Evolutionary conservation across 2,329 filamentous ascomycete genomes (phyloP).

Genomic region (Orbilia ellipsospora): DNA sequence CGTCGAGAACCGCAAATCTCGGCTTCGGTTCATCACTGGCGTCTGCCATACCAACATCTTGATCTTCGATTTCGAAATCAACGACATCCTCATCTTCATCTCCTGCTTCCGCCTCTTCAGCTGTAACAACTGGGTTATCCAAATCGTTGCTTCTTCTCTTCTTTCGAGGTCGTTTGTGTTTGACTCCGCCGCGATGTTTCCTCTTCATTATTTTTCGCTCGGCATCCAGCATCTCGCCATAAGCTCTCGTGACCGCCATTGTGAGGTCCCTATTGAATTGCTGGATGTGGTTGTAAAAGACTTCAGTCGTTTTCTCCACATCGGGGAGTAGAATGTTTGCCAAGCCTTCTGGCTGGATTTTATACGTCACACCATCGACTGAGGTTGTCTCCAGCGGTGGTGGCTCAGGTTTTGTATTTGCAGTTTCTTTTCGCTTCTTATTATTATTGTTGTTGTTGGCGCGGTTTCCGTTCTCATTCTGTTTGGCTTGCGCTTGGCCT

Average conservation of each 20-base stretch:
- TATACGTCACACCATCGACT: slow-evolving; percentile 29
- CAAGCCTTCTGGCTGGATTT: slow-evolving; percentile 46
- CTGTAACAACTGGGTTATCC: slow-evolving; percentile 60
- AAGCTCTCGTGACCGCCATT: slow-evolving; percentile 89
- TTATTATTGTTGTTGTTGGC: not conserved
- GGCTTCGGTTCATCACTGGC: slow-evolving; percentile 19
- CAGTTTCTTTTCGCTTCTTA: slow-evolving; percentile 14
- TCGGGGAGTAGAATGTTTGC: slow-evolving; percentile 35
- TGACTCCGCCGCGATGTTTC: slow-evolving; percentile 61
- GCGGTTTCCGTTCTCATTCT: not conserved
- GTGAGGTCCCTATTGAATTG: slow-evolving; percentile 98
- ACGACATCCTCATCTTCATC: slow-evolving; percentile 56
- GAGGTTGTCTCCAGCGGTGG: slow-evolving; percentile 28
- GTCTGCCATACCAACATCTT: slow-evolving; percentile 45
- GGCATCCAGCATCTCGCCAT: slow-evolving; percentile 75
- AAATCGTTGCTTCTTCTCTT: slow-evolving; percentile 65
- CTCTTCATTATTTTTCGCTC: slow-evolving; percentile 64
- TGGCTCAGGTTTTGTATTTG: not conserved
- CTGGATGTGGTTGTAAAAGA: slow-evolving; percentile 99
- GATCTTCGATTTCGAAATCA: slow-evolving; percentile 21
- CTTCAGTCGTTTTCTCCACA: slow-evolving; percentile 66
- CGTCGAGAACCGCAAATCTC: slow-evolving; percentile 87
- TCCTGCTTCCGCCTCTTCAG: slow-evolving; percentile 60
- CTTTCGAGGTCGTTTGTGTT: slow-evolving; percentile 65
- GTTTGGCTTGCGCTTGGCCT: slow-evolving; percentile 36